Percentiles rank a stretch among this genome's conserved stretches.
Conservation (phyloP, 208 protist genomes). For the Herpetomonas muscarum region DNA sequence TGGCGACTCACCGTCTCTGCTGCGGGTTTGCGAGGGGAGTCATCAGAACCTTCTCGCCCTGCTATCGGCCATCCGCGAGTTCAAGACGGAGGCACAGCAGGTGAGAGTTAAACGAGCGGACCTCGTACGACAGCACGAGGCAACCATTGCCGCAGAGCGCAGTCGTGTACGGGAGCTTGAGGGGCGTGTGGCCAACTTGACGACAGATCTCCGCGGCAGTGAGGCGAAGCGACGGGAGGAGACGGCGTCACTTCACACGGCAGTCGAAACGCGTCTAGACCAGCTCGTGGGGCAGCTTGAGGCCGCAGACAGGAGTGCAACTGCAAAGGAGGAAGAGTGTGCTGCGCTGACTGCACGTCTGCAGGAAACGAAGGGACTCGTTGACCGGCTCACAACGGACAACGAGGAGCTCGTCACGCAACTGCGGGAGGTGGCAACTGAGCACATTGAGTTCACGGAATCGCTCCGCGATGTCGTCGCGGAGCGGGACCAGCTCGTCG, state of each 20-base stretch:
- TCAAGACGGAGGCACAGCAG: background rate
- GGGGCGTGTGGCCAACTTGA: background rate
- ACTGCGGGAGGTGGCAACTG: constrained; percentile 7
- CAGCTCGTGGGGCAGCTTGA: constrained; percentile 1
- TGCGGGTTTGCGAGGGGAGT: background rate
- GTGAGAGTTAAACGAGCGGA: background rate
- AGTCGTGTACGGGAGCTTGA: background rate
- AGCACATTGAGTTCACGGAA: background rate
- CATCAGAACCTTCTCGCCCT: background rate
- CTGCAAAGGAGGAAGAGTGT: background rate
- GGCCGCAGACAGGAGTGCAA: background rate
- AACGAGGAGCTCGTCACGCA: constrained; percentile 9
- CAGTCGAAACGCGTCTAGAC: background rate
- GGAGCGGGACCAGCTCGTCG: background rate
- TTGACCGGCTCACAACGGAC: constrained; percentile 1
- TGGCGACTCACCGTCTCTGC: background rate
- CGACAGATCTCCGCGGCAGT: background rate
- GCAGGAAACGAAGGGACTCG: background rate
- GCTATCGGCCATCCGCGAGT: background rate
- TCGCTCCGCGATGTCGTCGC: background rate
- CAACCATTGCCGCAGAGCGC: background rate
- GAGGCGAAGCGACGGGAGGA: background rate
- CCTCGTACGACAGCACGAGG: background rate
- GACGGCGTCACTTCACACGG: background rate
- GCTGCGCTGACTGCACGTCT: constrained; percentile 1